Conservation (phyloP, 257 asterid genomes). For the Solanum boliviense region DNA sequence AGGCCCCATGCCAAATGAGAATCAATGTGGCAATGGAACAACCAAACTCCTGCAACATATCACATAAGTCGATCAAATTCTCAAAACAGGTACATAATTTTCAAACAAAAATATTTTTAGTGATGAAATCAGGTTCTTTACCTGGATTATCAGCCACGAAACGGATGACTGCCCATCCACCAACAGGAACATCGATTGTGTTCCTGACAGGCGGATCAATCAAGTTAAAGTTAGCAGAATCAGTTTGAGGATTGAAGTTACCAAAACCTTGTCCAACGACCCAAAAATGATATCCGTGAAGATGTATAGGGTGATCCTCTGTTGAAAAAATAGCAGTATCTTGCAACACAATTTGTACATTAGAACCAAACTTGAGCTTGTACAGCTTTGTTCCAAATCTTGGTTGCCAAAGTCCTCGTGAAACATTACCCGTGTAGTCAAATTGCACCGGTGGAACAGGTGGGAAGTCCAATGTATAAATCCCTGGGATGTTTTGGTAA, state of each 20-base stretch:
- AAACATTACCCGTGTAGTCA: slow-evolving; percentile 54
- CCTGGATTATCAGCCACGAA: slow-evolving; percentile 67
- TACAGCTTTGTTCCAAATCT: slow-evolving; percentile 31
- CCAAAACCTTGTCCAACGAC: slow-evolving; percentile 58
- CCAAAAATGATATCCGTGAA: slow-evolving; percentile 59
- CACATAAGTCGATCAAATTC: not conserved
- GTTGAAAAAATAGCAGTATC: slow-evolving; percentile 53
- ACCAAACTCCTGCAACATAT: slow-evolving; percentile 44
- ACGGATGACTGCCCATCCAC: slow-evolving; percentile 66
- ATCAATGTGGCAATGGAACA: slow-evolving; percentile 66
- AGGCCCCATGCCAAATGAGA: slow-evolving; percentile 59
- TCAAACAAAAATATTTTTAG: not conserved
- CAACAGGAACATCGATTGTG: slow-evolving; percentile 53
- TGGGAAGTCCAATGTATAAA: slow-evolving; percentile 50
- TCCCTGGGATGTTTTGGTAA: slow-evolving; percentile 32
- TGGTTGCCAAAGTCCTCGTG: slow-evolving; percentile 42
- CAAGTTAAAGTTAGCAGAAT: slow-evolving; percentile 37
- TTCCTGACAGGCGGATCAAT: slow-evolving; percentile 53
- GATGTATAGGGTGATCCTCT: slow-evolving; percentile 63
- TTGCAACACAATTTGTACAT: slow-evolving; percentile 50
- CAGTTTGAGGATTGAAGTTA: slow-evolving; percentile 35
- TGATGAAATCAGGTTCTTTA: not conserved
- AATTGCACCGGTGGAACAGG: slow-evolving; percentile 39
- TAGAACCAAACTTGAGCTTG: slow-evolving; percentile 36
- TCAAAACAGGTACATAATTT: not conserved